Percentiles rank a stretch among this genome's conserved stretches.
Evolutionary conservation across 1,284 basidiomycete species (phyloP).

Genomic region (Apiotrichum sp.): DNA sequence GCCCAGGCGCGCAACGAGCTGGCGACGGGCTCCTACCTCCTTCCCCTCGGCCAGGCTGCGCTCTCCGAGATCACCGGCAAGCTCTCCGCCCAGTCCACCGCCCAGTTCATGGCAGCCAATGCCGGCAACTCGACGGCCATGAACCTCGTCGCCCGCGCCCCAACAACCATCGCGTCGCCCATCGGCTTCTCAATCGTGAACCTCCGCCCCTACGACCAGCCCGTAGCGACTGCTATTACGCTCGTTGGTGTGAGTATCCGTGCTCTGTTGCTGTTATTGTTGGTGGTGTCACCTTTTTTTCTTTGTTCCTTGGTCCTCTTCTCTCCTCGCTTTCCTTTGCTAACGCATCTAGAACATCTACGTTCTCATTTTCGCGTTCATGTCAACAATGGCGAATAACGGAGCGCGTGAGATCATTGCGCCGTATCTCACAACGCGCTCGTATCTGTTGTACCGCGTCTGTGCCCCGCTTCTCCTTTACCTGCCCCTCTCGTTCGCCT

Average conservation of each 20-base stretch:
- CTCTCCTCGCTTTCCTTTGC: too few relatives aligned
- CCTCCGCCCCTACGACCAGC: constrained; percentile 58
- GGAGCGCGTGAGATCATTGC: constrained; percentile 48
- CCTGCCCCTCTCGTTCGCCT: constrained; percentile 59
- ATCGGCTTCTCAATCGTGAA: constrained; percentile 56
- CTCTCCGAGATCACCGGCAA: constrained; percentile 26
- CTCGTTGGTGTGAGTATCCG: constrained; percentile 53
- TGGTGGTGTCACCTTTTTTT: too few relatives aligned
- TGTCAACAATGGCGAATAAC: constrained; percentile 49
- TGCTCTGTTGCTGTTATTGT: too few relatives aligned
- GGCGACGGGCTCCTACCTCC: constrained; percentile 41
- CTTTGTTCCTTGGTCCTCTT: too few relatives aligned
- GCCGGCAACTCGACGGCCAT: constrained; percentile 49
- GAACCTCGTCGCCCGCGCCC: constrained; percentile 53
- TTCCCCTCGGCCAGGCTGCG: constrained; percentile 32
- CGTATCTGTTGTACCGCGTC: constrained; percentile 57
- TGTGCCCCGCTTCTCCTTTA: constrained; percentile 55
- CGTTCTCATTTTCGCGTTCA: constrained; percentile 53
- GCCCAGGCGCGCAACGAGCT: constrained; percentile 46
- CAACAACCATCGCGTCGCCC: constrained; percentile 55
- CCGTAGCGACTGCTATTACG: constrained; percentile 64
- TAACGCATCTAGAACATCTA: constrained; percentile 50
- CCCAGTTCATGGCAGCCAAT: constrained; percentile 31
- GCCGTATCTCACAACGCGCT: constrained; percentile 52
- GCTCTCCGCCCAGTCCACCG: constrained; percentile 24